These are phyloP conservation scores for Pezicula carpinea DNA, from an alignment of 2,329 filamentous ascomycete species.

Conservation along the genomic window DNA sequence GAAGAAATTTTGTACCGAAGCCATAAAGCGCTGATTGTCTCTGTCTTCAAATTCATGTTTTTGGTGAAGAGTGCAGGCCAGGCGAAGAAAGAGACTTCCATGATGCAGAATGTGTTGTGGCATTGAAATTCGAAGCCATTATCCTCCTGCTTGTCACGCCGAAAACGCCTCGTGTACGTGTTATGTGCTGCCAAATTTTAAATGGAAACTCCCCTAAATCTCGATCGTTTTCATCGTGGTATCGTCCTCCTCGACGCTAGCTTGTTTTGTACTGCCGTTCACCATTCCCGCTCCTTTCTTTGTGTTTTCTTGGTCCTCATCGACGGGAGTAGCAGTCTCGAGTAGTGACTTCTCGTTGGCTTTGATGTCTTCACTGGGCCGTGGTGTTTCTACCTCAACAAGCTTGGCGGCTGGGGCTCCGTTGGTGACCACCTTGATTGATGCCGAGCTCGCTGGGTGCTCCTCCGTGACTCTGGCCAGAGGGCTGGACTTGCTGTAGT, in stretches of 20 bases:
- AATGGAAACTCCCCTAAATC: slow-evolving; percentile 20
- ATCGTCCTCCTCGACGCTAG: slow-evolving; percentile 27
- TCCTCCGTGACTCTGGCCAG: slow-evolving; percentile 74
- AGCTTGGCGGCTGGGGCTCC: slow-evolving; percentile 23
- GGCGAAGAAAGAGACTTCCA: not conserved
- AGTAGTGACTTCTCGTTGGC: slow-evolving; percentile 22
- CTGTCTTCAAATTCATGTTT: not conserved
- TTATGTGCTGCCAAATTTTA: slow-evolving; percentile 1
- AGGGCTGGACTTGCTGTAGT: slow-evolving; percentile 65
- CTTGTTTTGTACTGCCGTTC: slow-evolving; percentile 23
- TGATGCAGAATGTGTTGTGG: not conserved
- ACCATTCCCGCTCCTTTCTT: slow-evolving; percentile 15
- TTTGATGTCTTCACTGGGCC: slow-evolving; percentile 25
- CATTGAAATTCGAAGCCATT: not conserved
- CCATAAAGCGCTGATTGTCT: not conserved
- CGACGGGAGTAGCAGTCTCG: slow-evolving; percentile 15
- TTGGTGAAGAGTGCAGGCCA: not conserved
- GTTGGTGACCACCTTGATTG: slow-evolving; percentile 21
- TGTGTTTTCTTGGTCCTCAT: slow-evolving; percentile 26
- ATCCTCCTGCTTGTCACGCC: not conserved
- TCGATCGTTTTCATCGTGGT: slow-evolving; percentile 32
- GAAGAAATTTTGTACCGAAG: not conserved
- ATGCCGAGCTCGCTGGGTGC: slow-evolving; percentile 15
- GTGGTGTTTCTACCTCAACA: slow-evolving; percentile 30
- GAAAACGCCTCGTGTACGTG: not conserved